These are phyloP conservation scores for Pichia scutulata DNA, from an alignment of 805 yeast species.

Conservation along the genomic window DNA sequence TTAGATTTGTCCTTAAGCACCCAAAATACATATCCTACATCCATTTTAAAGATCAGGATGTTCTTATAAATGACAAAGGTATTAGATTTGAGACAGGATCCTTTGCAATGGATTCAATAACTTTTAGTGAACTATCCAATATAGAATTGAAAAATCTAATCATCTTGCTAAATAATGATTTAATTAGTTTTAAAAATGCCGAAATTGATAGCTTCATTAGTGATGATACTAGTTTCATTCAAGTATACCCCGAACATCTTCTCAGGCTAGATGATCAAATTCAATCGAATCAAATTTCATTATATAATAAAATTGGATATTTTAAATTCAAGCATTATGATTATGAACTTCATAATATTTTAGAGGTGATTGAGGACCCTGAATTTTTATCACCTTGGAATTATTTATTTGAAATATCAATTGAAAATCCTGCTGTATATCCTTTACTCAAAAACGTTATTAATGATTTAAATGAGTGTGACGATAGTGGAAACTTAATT, in stretches of 20 bases:
- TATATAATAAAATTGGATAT: not conserved
- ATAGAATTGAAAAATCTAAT: not conserved
- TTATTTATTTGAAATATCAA: not conserved
- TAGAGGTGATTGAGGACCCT: not conserved
- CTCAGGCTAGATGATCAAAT: not conserved
- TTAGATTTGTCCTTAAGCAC: not conserved
- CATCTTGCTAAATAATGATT: not conserved
- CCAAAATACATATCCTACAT: not conserved
- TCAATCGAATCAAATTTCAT: not conserved
- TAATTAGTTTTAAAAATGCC: not conserved
- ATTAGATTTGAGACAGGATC: not conserved
- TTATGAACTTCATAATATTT: not conserved
- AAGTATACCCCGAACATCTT: not conserved
- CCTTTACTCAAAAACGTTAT: not conserved
- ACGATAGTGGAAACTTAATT: not conserved
- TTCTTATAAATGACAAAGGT: not conserved
- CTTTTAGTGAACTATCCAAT: not conserved
- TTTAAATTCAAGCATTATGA: not conserved
- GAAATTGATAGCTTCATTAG: not conserved
- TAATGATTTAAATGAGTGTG: not conserved
- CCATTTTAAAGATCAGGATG: not conserved
- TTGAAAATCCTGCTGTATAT: not conserved
- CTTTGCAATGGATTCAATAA: not conserved
- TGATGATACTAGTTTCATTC: not conserved
- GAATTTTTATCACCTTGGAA: not conserved